Conservation (phyloP, 371 early-diverging fungal species). For the Rhizopus sp. region DNA sequence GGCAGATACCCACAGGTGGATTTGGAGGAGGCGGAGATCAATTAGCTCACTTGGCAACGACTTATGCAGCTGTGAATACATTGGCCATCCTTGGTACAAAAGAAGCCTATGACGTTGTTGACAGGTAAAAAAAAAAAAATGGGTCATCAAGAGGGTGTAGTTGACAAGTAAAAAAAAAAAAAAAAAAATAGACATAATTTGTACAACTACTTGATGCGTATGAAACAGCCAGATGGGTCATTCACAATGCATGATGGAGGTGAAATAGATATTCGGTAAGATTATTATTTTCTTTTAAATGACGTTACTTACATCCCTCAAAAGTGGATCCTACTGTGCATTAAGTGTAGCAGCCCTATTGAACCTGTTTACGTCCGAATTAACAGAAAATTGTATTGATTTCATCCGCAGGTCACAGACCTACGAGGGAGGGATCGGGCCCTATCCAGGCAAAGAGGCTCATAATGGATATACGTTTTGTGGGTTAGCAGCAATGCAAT, state of each 20-base stretch:
- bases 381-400: constrained; percentile 68
- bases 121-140: constrained; percentile 39
- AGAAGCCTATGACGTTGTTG: constrained; percentile 72
- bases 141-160: background rate
- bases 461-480: constrained; percentile 98
- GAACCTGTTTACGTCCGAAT: constrained; percentile 78
- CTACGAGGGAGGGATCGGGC: constrained; percentile 95
- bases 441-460: constrained; percentile 89
- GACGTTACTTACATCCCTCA: background rate
- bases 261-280: constrained; percentile 86
- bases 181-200: constrained; percentile 50
- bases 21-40: constrained; percentile 88
- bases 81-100: constrained; percentile 73
- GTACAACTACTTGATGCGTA: constrained; percentile 71
- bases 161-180: constrained; percentile 48
- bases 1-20: constrained; percentile 81
- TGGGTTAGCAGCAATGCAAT: constrained; percentile 86
- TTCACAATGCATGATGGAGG: constrained; percentile 92
- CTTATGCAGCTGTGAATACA: constrained; percentile 83
- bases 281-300: background rate
- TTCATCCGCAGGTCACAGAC: constrained; percentile 83
- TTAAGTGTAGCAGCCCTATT: constrained; percentile 77
- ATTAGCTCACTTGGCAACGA: constrained; percentile 80
- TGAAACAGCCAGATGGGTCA: constrained; percentile 91
- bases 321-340: constrained; percentile 90